A percentile compares a stretch with the other conserved stretches of the same genome.
Conservation (phyloP, 129 eudicot genomes). For the Scalesia atractyloides region DNA sequence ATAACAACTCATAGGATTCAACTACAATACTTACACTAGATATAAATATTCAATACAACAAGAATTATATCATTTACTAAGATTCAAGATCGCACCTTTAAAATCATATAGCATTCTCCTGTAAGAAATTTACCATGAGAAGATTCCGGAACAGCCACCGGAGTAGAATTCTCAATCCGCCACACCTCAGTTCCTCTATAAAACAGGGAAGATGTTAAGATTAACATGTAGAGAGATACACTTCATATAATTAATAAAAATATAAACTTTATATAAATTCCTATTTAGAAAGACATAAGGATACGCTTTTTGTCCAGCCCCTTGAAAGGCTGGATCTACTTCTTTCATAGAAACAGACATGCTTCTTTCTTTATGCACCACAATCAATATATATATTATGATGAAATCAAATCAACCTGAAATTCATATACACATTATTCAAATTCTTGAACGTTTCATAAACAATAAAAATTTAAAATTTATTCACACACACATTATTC, state of each 20-base stretch:
- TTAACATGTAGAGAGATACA: constrained; percentile 6
- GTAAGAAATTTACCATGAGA: constrained; percentile 74
- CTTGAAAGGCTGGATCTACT: constrained; percentile 89
- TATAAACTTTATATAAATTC: neutral
- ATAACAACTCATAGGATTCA: neutral
- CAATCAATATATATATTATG: constrained; percentile 5
- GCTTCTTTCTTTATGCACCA: constrained; percentile 24
- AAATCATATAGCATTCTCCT: constrained; percentile 74
- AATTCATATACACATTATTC: constrained; percentile 11
- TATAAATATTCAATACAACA: neutral
- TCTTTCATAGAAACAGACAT: constrained; percentile 81
- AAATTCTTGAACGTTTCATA: constrained; percentile 1
- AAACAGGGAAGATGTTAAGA: constrained; percentile 42
- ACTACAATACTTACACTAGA: neutral
- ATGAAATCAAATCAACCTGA: constrained; percentile 10
- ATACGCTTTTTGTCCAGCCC: constrained; percentile 94
- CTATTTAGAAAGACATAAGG: constrained; percentile 36
- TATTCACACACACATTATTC: no score
- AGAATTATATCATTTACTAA: neutral
- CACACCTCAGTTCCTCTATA: constrained; percentile 86
- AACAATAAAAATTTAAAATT: neutral
- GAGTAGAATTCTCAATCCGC: constrained; percentile 78
- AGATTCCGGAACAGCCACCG: constrained; percentile 59
- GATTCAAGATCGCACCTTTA: constrained; percentile 51
- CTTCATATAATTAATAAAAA: neutral